Percentiles rank a stretch among this genome's conserved stretches.
Evolutionary conservation across 1,284 basidiomycete genomes (phyloP).

Genomic region (Leucoagaricus sp.): DNA sequence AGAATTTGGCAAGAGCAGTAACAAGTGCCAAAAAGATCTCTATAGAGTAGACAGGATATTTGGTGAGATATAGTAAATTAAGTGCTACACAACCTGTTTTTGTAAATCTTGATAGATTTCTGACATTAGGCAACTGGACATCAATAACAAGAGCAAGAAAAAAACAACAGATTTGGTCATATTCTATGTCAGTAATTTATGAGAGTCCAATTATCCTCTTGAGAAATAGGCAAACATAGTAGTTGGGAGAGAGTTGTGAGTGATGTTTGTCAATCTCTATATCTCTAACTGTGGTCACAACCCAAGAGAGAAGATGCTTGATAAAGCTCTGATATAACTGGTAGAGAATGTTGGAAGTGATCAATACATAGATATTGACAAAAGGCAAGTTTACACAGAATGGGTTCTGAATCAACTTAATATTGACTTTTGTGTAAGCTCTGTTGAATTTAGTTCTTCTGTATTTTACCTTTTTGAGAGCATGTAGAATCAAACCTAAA

Average conservation of each 20-base stretch:
- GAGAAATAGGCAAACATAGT: slow-evolving; percentile 36
- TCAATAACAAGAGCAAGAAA: slow-evolving; percentile 23
- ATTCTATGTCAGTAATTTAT: slow-evolving; percentile 32
- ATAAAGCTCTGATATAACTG: slow-evolving; percentile 37
- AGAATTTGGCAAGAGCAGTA: slow-evolving; percentile 19
- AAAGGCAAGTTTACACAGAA: slow-evolving; percentile 39
- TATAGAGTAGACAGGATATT: slow-evolving; percentile 30
- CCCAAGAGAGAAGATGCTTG: slow-evolving; percentile 36
- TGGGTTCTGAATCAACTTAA: slow-evolving; percentile 29
- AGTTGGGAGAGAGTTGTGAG: slow-evolving; percentile 34
- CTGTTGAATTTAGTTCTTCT: slow-evolving; percentile 19
- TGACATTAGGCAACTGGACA: neutral
- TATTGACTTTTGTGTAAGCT: slow-evolving; percentile 13
- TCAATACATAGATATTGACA: slow-evolving; percentile 32
- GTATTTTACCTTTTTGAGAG: slow-evolving; percentile 20
- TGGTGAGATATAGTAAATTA: slow-evolving; percentile 37
- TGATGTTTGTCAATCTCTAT: slow-evolving; percentile 37
- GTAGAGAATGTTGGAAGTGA: slow-evolving; percentile 42
- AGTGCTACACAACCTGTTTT: slow-evolving; percentile 22
- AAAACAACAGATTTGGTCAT: slow-evolving; percentile 33
- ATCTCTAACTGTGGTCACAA: slow-evolving; percentile 21
- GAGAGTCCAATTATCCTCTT: slow-evolving; percentile 39
- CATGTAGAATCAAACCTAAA: slow-evolving; percentile 16
- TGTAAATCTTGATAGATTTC: neutral
- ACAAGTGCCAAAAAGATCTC: neutral